phyloP scores from a whole-genome alignment of 2,329 filamentous ascomycete species.

The Escovopsis sp. region DNA sequence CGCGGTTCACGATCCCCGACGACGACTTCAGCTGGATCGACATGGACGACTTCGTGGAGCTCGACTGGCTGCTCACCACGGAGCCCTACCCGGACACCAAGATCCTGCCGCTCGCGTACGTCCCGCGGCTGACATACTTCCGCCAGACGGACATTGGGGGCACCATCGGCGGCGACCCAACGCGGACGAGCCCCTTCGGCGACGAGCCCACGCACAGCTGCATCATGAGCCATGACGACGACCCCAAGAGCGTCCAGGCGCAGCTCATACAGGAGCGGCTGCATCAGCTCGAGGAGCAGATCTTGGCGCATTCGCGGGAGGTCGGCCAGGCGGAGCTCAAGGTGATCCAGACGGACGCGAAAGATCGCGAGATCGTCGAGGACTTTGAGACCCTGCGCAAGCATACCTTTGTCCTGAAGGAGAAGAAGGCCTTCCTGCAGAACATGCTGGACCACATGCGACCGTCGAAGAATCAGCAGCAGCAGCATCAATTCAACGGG shows the following conservation, averaged over 20 bases:
- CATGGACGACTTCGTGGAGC: conserved; percentile 97
- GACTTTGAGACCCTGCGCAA: conserved; percentile 45
- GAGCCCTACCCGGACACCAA: conserved; percentile 86
- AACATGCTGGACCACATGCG: conserved; percentile 39
- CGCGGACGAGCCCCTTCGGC: conserved; percentile 77
- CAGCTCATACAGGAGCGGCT: conserved; percentile 72
- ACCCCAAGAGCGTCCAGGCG: conserved; percentile 76
- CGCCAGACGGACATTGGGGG: conserved; percentile 86
- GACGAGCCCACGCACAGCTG: conserved; percentile 88
- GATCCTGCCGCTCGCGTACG: conserved; percentile 81
- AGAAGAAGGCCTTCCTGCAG: conserved; percentile 43
- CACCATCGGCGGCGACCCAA: conserved; percentile 62
- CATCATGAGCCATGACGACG: conserved; percentile 82
- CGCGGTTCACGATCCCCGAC: conserved; percentile 87
- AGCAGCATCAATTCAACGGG: conserved; percentile 8
- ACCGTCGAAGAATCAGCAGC: conserved; percentile 16
- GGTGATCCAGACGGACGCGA: conserved; percentile 34
- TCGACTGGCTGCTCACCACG: conserved; percentile 88
- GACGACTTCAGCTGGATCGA: conserved; percentile 95
- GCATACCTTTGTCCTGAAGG: conserved; percentile 39
- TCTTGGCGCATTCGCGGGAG: conserved; percentile 55
- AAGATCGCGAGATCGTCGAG: conserved; percentile 33
- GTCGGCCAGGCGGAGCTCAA: conserved; percentile 64
- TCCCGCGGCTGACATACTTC: conserved; percentile 94
- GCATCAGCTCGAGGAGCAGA: conserved; percentile 61